These are phyloP conservation scores for Teratosphaeria epicoccoides DNA, from an alignment of 2,329 filamentous ascomycete genomes.

Conservation along the genomic window DNA sequence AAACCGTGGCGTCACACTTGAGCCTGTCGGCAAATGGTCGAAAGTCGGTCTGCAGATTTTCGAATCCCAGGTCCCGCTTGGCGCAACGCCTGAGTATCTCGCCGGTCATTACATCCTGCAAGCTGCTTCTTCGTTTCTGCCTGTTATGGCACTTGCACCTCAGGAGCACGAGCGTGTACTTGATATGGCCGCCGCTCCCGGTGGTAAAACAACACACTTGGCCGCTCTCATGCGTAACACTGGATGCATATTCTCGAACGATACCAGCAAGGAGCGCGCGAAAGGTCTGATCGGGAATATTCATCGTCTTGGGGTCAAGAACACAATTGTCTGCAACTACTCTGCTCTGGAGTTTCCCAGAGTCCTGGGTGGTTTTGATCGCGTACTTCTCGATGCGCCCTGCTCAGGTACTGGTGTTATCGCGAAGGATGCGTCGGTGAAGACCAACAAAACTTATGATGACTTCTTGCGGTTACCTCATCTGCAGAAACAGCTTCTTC, in stretches of 20 bases:
- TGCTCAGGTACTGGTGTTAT: conserved; percentile 97
- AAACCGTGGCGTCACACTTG: conserved; percentile 89
- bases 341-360: conserved; percentile 89
- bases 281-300: conserved; percentile 98
- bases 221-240: conserved; percentile 98
- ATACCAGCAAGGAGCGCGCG: conserved; percentile 82
- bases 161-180: conserved; percentile 87
- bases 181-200: conserved; percentile 90
- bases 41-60: conserved; percentile 97
- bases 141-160: conserved; percentile 92
- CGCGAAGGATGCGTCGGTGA: conserved; percentile 89
- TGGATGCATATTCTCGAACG: conserved; percentile 89
- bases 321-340: conserved; percentile 91
- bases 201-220: conserved; percentile 92
- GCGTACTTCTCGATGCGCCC: conserved; percentile 85
- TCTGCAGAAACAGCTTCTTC: conserved; percentile 84
- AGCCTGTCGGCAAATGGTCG: conserved; percentile 96
- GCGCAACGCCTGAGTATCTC: conserved; percentile 94
- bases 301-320: conserved; percentile 84
- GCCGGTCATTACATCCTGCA: conserved; percentile 97
- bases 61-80: conserved; percentile 74
- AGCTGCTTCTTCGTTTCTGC: conserved; percentile 90
- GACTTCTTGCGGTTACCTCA: conserved; percentile 93
- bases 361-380: conserved; percentile 90
- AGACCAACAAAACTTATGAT: conserved; percentile 94